Evolutionary conservation across 345 rosid genomes (phyloP), one percentile per base, ranked within the genome.

Genomic region (Eucalyptus erythrocorys): DNA sequence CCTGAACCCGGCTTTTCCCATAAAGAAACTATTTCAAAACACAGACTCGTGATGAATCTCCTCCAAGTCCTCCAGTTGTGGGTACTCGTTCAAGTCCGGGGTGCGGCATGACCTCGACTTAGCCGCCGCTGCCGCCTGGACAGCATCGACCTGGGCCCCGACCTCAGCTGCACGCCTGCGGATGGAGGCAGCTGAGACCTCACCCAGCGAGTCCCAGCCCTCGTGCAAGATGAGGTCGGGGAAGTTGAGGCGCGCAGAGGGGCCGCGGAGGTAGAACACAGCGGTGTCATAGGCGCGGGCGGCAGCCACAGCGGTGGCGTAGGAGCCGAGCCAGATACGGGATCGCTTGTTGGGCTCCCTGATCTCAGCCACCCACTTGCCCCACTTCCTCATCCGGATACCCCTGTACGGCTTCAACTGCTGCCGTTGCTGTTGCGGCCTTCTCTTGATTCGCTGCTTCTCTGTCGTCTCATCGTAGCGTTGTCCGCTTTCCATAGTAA

Each of bases 331-430:
- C 94, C 94, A 93, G 47, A 93, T 92, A 27, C 94, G 88, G 7
- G 94, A 89, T 22, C 94, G 88, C 87, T 93, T 93, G 89, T 93
- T 93, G 84, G 94, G 94, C 80, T 93, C 94, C 57, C 94, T 87
- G 81, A 93, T 90, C 88, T 93, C 93, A 7, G 94, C 94, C 27
- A 93, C 94, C 93, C 93, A 92, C 88, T 93, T 93, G 24, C 94
- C 94, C 94, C 94, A 93, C 93, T 93, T 93, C 87, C 95, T 90
- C 95, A 91, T 93, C 90, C 95, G 86, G 88, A 92, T 93, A 13
- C 94, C 95, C 87, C 93, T 85, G 57, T 93, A 93, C 6, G 91
- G 92, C 92, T 90, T 93, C 66, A 89, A 85, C n/a, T 85, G 88
- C 48, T 71, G 59, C 85, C 79, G 89, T 40, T 48, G 53, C 30